phyloP scores from a whole-genome alignment of 148 eudicot species.

The Pharnaceum exiguum region DNA sequence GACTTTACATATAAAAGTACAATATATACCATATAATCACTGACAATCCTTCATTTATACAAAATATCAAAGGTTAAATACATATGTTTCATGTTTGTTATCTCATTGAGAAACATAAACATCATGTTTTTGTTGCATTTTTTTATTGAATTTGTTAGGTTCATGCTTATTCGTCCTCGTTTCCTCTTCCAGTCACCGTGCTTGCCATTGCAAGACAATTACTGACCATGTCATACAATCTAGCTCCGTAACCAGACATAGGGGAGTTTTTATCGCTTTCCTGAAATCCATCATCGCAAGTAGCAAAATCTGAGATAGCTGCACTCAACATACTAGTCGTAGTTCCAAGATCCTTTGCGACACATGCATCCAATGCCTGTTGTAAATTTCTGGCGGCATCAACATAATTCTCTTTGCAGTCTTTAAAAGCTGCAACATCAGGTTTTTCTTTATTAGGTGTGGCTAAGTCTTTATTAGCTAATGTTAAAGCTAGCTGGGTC shows the following conservation, averaged over 20 bases:
- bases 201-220: slow-evolving; percentile 40
- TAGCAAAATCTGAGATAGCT: slow-evolving; percentile 27
- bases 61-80: too few species aligned
- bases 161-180: slow-evolving; percentile 7
- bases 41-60: too few species aligned
- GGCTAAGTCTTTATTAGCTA: not conserved
- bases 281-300: slow-evolving; percentile 26
- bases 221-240: slow-evolving; percentile 35
- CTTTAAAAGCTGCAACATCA: not conserved
- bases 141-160: not conserved
- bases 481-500: slow-evolving; percentile 1
- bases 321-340: slow-evolving; percentile 41
- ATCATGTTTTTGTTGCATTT: too few species aligned
- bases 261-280: slow-evolving; percentile 6
- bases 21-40: too few species aligned
- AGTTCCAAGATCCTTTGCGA: slow-evolving; percentile 21
- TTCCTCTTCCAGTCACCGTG: too few species aligned
- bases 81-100: too few species aligned
- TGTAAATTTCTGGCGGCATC: slow-evolving; percentile 27
- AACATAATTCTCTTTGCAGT: slow-evolving; percentile 22
- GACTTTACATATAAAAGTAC: too few species aligned
- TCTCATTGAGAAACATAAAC: too few species aligned
- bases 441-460: not conserved
- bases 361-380: slow-evolving; percentile 16
- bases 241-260: not conserved